phyloP scores from a whole-genome alignment of 441 rosid species.

The Erodium texanum region DNA sequence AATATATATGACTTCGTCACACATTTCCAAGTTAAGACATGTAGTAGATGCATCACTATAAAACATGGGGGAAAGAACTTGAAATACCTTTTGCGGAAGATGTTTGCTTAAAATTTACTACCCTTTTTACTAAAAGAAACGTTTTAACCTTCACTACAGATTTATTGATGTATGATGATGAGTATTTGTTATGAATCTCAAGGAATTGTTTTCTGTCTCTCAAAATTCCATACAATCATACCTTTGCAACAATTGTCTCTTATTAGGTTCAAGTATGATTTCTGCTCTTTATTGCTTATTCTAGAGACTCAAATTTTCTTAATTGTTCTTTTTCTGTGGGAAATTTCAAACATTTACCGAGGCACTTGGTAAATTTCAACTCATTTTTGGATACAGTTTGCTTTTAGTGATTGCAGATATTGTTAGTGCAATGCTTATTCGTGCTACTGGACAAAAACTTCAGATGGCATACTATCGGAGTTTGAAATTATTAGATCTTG shows the following conservation, averaged over 20 bases:
- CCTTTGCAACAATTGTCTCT: neutral
- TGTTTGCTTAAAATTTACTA: neutral
- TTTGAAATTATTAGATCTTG: slow-evolving; percentile 41
- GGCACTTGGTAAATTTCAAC: slow-evolving; percentile 24
- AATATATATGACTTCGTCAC: neutral
- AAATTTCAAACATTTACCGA: neutral
- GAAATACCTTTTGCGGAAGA: neutral
- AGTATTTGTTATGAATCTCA: neutral
- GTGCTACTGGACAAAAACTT: slow-evolving; percentile 56
- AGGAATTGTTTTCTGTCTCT: neutral
- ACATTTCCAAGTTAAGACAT: neutral
- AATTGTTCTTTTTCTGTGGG: neutral
- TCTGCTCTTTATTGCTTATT: neutral
- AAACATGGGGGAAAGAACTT: neutral
- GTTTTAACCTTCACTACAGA: neutral
- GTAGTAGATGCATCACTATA: neutral
- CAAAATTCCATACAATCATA: neutral
- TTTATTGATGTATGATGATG: neutral
- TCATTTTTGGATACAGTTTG: slow-evolving; percentile 64
- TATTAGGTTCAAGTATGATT: neutral
- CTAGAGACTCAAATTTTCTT: slow-evolving; percentile 4
- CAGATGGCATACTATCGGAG: slow-evolving; percentile 43
- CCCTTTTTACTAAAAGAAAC: too few relatives aligned
- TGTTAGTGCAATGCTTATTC: slow-evolving; percentile 66
- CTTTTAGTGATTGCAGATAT: slow-evolving; percentile 77